Evolutionary conservation across 2,329 filamentous ascomycete genomes (phyloP), one percentile per base, ranked within the genome.

Genomic region (Aplosporella prunicola): DNA sequence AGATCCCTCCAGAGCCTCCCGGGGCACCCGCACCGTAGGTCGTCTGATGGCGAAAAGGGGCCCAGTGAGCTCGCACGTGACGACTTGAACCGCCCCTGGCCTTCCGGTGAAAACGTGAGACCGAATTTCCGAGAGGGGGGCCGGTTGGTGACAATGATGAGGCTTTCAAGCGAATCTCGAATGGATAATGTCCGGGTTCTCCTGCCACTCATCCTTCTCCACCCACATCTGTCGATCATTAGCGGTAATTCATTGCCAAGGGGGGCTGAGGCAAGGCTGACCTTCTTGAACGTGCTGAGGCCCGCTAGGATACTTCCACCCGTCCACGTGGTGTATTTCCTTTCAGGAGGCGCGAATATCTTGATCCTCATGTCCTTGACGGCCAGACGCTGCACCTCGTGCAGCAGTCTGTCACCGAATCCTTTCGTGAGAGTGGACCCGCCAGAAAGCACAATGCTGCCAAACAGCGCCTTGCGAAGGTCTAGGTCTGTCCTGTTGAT

Each of bases 331-430:
- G 87, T 95, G 68, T 96, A 98, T 64, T 96, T 94, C 48, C 91
- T 76, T 70, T 98, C 91, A 5, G 91, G 89, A 39, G 91, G 91
- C 37, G 91, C 91, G 67, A 93, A 94, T 57, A 98, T 98, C 72
- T 95, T 94, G 68, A 98, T 96, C 54, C 88, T 79, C 89, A 95
- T 98, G 60, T 98, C 91, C 71, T 95, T 95, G 50, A 96, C 87
- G 9, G 91, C 91, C 52, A 96, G 68, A 58, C 81, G 74, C 66
- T 95, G 91, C 48, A 96, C 82, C 66, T 98, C 91, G 49, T 84
- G 79, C 56, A 98, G 70, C 50, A 98, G 67, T 35, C 91, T 76
- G 63, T 96, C 91, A 40, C 89, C 89, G 57, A 98, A 98, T 29
- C 91, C 91, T 67, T 91, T 95, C 51, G 88, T 96, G 56, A 98